Evolutionary conservation across 192 early-diverging fungal species (phyloP), one percentile per base, ranked within the genome.

Genomic region (Backusella sp.): DNA sequence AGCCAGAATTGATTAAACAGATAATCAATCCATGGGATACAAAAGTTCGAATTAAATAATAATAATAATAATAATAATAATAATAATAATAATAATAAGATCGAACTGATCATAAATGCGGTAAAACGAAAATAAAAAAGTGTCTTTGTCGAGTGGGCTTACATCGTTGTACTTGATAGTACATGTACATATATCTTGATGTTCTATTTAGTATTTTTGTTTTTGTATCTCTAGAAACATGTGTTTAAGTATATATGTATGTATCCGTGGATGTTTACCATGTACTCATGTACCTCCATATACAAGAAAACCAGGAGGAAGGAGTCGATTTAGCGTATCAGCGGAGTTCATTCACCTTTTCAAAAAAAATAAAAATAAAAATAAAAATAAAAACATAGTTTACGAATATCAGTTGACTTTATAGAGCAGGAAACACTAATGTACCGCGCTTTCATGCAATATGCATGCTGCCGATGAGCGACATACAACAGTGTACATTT

Each of bases 401-500:
- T 56, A 56, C 53, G 23, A 56, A 56, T 9, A 56, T 56, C 53
- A 21, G 53, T 21, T 56, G 53, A 56, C 53, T 56, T 56, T 56
- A 56, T 56, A 56, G 53, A 56, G 53, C 53, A 56, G 7, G 26
- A 59, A 26, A 9, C 56, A 59, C 56, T 26, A 59, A 59, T 26
- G 26, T 59, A 59, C 21, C 56, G 56, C 56, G 56, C 56, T 59
- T 26, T 59, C 56, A 59, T 59, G 56, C 56, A 26, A 23, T 15
- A 59, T 59, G 56, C 56, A 59, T 59, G 56, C 56, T 59, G 56
- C 56, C 3, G 56, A 59, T 59, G 21, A 59, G 23, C 56, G 11
- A 59, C 56, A 59, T 59, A 59, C 56, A 59, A 59, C 53, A 59
- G 23, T 59, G 11, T 59, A 59, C 56, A 59, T 26, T 59, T 59